phyloP scores from a whole-genome alignment of 2,329 filamentous ascomycete genomes.

The Nakataea oryzae region DNA sequence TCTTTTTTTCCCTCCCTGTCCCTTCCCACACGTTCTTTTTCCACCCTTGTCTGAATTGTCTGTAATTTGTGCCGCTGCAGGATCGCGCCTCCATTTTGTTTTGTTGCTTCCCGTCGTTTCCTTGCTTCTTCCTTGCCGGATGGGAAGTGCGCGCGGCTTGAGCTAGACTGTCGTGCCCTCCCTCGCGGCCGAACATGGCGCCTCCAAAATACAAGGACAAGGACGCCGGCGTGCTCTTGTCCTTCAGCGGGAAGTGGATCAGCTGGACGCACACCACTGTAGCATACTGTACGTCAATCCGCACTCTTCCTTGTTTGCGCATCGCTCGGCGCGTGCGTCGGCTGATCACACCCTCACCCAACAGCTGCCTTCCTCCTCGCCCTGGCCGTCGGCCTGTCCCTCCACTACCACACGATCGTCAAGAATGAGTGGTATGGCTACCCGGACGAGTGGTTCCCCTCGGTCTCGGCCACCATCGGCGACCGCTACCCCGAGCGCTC shows the following conservation, averaged over 20 bases:
- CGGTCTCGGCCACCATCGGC: slow-evolving; percentile 92
- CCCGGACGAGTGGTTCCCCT: slow-evolving; percentile 92
- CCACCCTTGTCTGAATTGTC: not conserved
- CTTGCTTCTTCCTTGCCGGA: not conserved
- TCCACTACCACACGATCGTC: slow-evolving; percentile 96
- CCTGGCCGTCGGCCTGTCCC: slow-evolving; percentile 63
- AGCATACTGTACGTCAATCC: slow-evolving; percentile 58
- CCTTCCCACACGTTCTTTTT: not conserved
- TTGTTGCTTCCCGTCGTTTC: not conserved
- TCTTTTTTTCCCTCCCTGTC: not conserved
- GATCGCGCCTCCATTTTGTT: not conserved
- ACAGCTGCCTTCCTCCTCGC: slow-evolving; percentile 78
- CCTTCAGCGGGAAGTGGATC: slow-evolving; percentile 81
- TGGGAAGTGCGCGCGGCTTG: not conserved
- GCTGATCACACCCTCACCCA: not conserved
- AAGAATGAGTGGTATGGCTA: slow-evolving; percentile 95
- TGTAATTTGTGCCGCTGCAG: not conserved
- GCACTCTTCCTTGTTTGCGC: not conserved
- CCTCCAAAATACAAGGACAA: slow-evolving; percentile 50
- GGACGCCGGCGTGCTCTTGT: slow-evolving; percentile 46
- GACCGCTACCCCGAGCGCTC: slow-evolving; percentile 95
- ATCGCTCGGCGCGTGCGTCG: not conserved
- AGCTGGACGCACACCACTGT: slow-evolving; percentile 76
- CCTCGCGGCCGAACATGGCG: not conserved
- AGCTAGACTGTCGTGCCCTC: not conserved